phyloP scores from a whole-genome alignment of 305 asterid genomes.

The Nicotiana rustica region DNA sequence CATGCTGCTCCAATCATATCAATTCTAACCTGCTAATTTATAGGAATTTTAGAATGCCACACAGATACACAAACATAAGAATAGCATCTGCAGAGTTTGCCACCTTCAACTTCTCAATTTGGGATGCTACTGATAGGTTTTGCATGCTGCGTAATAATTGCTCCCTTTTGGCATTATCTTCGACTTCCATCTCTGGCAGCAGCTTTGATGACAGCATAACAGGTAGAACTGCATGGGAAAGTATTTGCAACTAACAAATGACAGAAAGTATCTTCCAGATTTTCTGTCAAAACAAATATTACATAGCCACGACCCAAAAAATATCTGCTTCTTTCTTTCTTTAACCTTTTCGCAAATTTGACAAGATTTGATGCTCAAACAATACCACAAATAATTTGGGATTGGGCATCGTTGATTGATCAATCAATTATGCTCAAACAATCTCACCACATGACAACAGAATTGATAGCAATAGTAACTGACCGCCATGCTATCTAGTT shows the following conservation, averaged over 20 bases:
- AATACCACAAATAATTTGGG: constrained; percentile 17
- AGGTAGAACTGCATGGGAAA: constrained; percentile 73
- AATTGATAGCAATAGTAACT: neutral
- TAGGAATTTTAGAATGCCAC: constrained; percentile 35
- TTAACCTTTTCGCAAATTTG: constrained; percentile 20
- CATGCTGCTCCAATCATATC: constrained; percentile 92
- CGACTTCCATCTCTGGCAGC: constrained; percentile 95
- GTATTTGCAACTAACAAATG: constrained; percentile 25
- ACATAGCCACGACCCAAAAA: constrained; percentile 11
- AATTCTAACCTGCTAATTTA: constrained; percentile 67
- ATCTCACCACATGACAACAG: constrained; percentile 14
- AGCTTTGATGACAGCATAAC: constrained; percentile 96
- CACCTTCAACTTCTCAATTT: constrained; percentile 85
- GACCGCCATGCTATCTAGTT: constrained; percentile 25
- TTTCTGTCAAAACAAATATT: constrained; percentile 23
- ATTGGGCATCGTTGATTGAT: constrained; percentile 22
- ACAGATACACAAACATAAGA: constrained; percentile 30
- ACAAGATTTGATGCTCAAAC: constrained; percentile 30
- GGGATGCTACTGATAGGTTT: constrained; percentile 71
- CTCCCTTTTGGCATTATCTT: constrained; percentile 82
- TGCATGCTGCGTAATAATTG: constrained; percentile 89
- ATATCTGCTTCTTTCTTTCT: neutral
- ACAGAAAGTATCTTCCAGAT: constrained; percentile 11
- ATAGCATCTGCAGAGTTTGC: constrained; percentile 31
- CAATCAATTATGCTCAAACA: constrained; percentile 8